Base-by-base conservation (phyloP, 208 protist genomes). In the Trypanosomatidae sp. region DNA sequence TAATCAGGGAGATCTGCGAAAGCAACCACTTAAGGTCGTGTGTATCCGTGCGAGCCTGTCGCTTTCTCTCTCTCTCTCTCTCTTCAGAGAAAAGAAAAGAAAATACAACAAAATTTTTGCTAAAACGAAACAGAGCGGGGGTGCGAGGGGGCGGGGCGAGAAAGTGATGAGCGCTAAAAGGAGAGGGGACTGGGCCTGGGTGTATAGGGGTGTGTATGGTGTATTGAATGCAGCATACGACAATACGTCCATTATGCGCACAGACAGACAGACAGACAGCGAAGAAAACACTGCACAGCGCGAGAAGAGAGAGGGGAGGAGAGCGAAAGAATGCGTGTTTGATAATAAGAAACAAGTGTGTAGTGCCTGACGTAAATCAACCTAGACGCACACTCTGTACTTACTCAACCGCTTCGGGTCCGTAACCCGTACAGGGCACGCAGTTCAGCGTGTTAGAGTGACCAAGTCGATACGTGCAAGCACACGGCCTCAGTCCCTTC, bases 41-140 rank as follows among this genome's bases (percentile, higher is more conserved):
- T 33, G 70, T 62, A 19, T 69, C 46, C 1, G 46, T 70, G 39
- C 30, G 33, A 73, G 33, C 52, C 19, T 49, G 62, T 9, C 39
- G 19, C 17, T 71, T 60, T 73, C 6, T 41, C 33, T 36, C 33
- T 36, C 33, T 7, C 36, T 39, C 36, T 39, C 36, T 39, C 36
- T 39, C 36, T 39, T 30, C 41, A 6, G 19, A 7, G 36, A 39
- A 39, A 39, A 39, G 0, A 39, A 39, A 39, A 39, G 33, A 36
- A 36, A 36, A 36, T 36, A 39, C 3, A 36, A 39, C 36, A 39
- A 39, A 39, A 39, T 39, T 8, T 36, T 39, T 39, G 36, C 0
- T 39, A 39, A 39, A 39, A 6, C 36, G 36, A 39, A 39, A 39
- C 36, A 36, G 33, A 36, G 33, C 33, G 33, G 33, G 33, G 33